Base-by-base conservation (phyloP, 192 early-diverging fungal genomes). In the Linnemannia schmuckeri region DNA sequence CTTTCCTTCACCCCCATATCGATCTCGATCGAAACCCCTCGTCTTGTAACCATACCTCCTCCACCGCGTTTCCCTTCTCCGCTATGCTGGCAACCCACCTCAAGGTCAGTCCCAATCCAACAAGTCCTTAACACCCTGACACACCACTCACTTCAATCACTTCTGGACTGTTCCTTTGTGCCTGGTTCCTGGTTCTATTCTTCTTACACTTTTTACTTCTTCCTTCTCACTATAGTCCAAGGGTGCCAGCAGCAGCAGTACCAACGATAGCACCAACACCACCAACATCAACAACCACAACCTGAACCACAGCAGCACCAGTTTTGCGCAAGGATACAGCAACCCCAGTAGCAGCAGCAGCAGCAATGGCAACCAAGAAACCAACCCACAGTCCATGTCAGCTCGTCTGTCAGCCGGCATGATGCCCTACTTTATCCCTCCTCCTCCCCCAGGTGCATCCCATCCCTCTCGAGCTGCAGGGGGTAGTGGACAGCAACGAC, bases 341-440 rank as follows among this genome's bases (percentile, higher is more conserved):
- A 66, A 66, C 61, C 12, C 27, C 61, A 71, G 33, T 13, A 54
- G 37, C 24, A 78, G 55, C 47, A 52, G 18, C 54, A 61, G n/a
- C 27, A 72, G 52, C 55, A 40, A 57, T 71, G 38, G 20, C 78
- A 66, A 72, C 49, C 30, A 46, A 24, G 76, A 77, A 27, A 18
- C 52, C n/a, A 79, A 81, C 54, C 79, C 79, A 63, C 72, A 47
- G 49, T 86, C 84, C 3, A 71, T 86, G 44, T 70, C 84, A 40
- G 84, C 84, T 24, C 84, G 84, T 52, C 79, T 86, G 7, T 86
- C 84, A 15, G 55, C 71, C 41, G 84, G 84, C 70, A 86, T 86
- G 84, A 72, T 86, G 33, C 84, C 84, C 5, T 86, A 75, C 63
- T 86, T 86, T 74, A 81, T 86, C 63, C 84, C 84, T 49, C 79